Percentiles rank a stretch among this genome's conserved stretches.
phyloP scores from a whole-genome alignment of 768 basidiomycete species.

The Russula emetica region DNA sequence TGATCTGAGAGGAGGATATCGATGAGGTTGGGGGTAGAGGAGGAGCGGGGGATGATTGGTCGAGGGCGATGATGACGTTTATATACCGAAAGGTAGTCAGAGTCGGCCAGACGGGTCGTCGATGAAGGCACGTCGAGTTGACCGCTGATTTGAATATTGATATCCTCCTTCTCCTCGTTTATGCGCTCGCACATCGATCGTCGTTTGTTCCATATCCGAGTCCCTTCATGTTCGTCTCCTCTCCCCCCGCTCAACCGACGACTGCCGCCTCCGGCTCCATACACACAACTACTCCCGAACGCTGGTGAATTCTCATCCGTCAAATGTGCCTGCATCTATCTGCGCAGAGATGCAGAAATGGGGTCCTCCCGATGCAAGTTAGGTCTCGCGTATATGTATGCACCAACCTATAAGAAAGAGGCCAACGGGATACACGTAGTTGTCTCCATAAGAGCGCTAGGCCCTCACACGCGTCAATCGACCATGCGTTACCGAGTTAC shows the following conservation, averaged over 20 bases:
- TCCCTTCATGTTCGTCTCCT: background rate
- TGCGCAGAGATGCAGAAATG: background rate
- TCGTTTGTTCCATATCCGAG: slow-evolving; percentile 22
- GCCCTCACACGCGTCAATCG: slow-evolving; percentile 9
- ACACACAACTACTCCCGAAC: background rate
- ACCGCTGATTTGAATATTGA: slow-evolving; percentile 4
- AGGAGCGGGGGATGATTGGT: slow-evolving; percentile 15
- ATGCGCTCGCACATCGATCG: slow-evolving; percentile 27
- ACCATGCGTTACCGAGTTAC: slow-evolving; percentile 12
- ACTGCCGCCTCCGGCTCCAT: background rate
- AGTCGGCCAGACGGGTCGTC: slow-evolving; percentile 11
- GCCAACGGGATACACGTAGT: slow-evolving; percentile 3
- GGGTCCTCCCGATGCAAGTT: background rate
- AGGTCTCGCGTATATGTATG: slow-evolving; percentile 15
- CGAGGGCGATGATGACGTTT: slow-evolving; percentile 28
- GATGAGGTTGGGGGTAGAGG: slow-evolving; percentile 26
- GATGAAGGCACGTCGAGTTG: slow-evolving; percentile 8
- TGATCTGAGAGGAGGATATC: slow-evolving; percentile 25
- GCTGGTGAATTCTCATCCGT: slow-evolving; percentile 4
- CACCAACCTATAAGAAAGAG: slow-evolving; percentile 6
- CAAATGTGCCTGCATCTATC: slow-evolving; percentile 24
- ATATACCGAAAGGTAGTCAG: slow-evolving; percentile 24
- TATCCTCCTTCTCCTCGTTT: slow-evolving; percentile 26
- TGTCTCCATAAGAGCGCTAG: slow-evolving; percentile 2
- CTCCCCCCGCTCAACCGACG: slow-evolving; percentile 14